Evolutionary conservation across 495 filamentous ascomycete genomes (phyloP).

Genomic region (Lophium mytilinum): DNA sequence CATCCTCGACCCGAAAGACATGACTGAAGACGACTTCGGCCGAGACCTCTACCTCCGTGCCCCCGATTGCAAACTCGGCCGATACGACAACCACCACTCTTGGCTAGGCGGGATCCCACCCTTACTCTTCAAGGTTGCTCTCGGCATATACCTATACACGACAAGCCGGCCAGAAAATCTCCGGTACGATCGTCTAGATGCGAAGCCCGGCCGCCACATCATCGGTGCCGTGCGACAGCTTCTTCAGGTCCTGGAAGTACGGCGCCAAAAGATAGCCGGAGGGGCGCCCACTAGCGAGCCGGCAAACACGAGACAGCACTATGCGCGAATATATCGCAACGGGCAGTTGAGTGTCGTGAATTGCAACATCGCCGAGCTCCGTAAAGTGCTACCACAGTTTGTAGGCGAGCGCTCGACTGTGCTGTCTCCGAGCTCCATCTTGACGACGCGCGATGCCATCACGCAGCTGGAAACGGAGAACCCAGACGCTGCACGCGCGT

Average conservation of each 20-base stretch:
- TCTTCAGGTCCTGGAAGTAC: not conserved
- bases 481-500: not conserved
- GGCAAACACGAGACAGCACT: conserved; percentile 23
- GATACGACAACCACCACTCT: not conserved
- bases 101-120: not conserved
- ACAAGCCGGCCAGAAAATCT: not conserved
- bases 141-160: not conserved
- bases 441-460: not conserved
- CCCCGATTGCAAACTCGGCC: not conserved
- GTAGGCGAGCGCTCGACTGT: not conserved
- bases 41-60: not conserved
- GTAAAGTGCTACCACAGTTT: not conserved
- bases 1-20: conserved; percentile 2
- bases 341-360: conserved; percentile 24
- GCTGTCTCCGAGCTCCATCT: not conserved
- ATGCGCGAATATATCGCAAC: conserved; percentile 26
- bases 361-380: not conserved
- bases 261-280: not conserved
- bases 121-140: not conserved
- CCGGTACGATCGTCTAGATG: not conserved
- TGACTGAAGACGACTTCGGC: not conserved
- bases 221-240: conserved; percentile 5
- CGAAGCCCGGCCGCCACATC: not conserved
- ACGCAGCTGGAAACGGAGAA: not conserved
- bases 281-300: not conserved